phyloP scores from a whole-genome alignment of 192 early-diverging fungal species.

The Entomortierella parvispora region DNA sequence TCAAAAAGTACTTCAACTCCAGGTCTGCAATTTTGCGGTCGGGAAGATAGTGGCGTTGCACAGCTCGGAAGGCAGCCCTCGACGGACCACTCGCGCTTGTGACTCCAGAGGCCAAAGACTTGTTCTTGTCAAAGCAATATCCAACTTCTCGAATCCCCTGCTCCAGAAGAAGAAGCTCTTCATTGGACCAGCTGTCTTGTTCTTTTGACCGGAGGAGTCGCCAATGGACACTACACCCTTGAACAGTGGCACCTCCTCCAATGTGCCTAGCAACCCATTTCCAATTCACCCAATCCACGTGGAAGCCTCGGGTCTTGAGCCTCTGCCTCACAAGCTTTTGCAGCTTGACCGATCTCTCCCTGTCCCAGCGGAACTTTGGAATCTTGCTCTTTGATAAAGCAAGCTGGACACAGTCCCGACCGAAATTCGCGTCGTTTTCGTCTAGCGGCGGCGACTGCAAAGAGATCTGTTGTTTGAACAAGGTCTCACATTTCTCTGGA shows the following conservation, averaged over 20 bases:
- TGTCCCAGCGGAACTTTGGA: slow-evolving; percentile 31
- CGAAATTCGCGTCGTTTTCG: slow-evolving; percentile 1
- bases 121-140: slow-evolving; percentile 13
- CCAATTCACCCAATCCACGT: slow-evolving; percentile 49
- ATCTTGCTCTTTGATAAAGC: slow-evolving; percentile 14
- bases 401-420: slow-evolving; percentile 20
- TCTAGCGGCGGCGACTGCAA: neutral
- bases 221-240: slow-evolving; percentile 37
- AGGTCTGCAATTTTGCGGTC: neutral
- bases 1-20: slow-evolving; percentile 37
- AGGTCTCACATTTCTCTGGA: slow-evolving; percentile 18
- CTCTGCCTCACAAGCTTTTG: slow-evolving; percentile 40
- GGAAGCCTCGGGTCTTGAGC: slow-evolving; percentile 32
- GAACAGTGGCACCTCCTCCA: slow-evolving; percentile 17
- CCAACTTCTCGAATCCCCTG: slow-evolving; percentile 38
- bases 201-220: slow-evolving; percentile 13
- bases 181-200: slow-evolving; percentile 20
- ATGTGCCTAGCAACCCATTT: slow-evolving; percentile 46
- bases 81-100: too few relatives aligned
- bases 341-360: slow-evolving; percentile 33
- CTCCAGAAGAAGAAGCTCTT: slow-evolving; percentile 26
- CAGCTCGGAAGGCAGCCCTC: slow-evolving; percentile 8
- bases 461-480: slow-evolving; percentile 12
- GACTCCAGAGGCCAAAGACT: neutral
- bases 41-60: slow-evolving; percentile 36